Base-by-base conservation (phyloP, 1,139 yeast species). In the Protomyces inundatus region DNA sequence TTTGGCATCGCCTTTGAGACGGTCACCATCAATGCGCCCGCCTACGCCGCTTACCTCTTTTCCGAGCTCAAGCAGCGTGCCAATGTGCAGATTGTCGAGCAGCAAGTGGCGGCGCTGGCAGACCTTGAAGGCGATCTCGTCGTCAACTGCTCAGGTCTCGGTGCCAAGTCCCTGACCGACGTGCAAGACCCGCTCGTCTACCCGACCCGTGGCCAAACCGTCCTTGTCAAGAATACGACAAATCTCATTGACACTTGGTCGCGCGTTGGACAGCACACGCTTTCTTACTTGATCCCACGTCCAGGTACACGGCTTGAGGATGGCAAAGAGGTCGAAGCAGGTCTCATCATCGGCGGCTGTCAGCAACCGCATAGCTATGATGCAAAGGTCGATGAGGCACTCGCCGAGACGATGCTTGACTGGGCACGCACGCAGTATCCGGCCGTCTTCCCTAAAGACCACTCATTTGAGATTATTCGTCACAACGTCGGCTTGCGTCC, bases 401-500 rank as follows among this genome's bases (percentile, higher is more conserved):
- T 85, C 70, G 80, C 84, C 3, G 78, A 77, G 14, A 84, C 83
- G 69, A 84, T 85, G 56, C 69, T 85, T 42, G 72, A 74, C 60
- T 77, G 89, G 71, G 81, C 87, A 1, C 77, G 82, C 3, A 76
- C 72, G 33, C 71, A 82, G 53, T 75, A 77, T 55, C 89, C 90
- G 1, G 76, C 80, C 66, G 77, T 84, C 39, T 52, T 58, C 36
- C 53, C 55, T 3, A 4, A 40, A 12, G 52, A 52, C 34, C 62
- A 58, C 48, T 16, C 30, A 40, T 58, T 58, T 16, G 81, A 83
- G 61, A 76, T 85, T 45, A 59, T 83, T 6, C 76, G 86, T 34
- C 70, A 81, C 64, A 75, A 82, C 58, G 90, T 87, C 36, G 95
- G 90, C 0, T 84, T 87, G 70, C 79, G 93, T 69, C 93, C 93